Evolutionary conservation across 139 green algal genomes (phyloP).

Genomic region (Parachlorella kessleri): DNA sequence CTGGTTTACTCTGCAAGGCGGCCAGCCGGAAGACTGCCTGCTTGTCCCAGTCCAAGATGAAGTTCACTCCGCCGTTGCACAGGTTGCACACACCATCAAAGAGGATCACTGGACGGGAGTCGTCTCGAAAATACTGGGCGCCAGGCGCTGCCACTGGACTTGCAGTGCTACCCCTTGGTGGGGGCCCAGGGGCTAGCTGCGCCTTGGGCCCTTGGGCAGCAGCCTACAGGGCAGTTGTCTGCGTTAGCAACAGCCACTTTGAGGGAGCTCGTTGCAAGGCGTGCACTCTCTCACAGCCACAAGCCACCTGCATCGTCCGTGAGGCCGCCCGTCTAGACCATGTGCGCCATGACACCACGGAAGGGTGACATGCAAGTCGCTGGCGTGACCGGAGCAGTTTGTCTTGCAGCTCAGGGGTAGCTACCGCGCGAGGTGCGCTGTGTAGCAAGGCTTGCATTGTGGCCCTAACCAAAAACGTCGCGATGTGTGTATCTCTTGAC

Average conservation of each 20-base stretch:
- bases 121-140: slow-evolving; percentile 64
- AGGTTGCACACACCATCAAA: slow-evolving; percentile 88
- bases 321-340: too few relatives aligned
- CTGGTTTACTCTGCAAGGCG: slow-evolving; percentile 75
- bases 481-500: too few relatives aligned
- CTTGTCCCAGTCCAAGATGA: slow-evolving; percentile 73
- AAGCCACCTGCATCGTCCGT: too few relatives aligned
- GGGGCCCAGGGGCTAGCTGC: neutral
- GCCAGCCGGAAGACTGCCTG: slow-evolving; percentile 61
- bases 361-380: too few relatives aligned
- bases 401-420: too few relatives aligned
- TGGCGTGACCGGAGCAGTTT: too few relatives aligned
- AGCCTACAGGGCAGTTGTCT: too few relatives aligned
- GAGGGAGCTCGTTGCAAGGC: neutral
- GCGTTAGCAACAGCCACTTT: neutral
- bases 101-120: slow-evolving; percentile 78
- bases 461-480: too few relatives aligned
- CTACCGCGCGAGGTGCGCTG: too few relatives aligned
- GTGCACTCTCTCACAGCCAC: neutral
- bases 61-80: slow-evolving; percentile 86
- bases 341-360: too few relatives aligned
- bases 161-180: neutral
- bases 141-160: neutral
- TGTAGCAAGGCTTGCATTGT: too few relatives aligned
- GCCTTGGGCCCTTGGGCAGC: too few relatives aligned